These are phyloP conservation scores for Aspergillus bertholletiae DNA, from an alignment of 495 filamentous ascomycete species.

Conservation along the genomic window DNA sequence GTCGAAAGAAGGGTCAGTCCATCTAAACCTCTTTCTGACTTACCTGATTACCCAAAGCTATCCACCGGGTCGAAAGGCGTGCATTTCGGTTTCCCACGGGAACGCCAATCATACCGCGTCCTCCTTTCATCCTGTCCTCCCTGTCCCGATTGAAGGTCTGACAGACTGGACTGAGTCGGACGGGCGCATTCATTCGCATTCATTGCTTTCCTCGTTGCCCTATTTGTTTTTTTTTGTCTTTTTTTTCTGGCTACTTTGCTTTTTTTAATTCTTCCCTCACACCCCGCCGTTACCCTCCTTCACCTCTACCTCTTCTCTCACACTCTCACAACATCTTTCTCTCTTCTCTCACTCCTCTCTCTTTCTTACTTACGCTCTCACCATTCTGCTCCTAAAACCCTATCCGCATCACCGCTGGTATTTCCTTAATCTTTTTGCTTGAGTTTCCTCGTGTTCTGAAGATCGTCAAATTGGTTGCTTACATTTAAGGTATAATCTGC, in stretches of 20 bases:
- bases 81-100: slow-evolving; percentile 17
- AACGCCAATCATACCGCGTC: slow-evolving; percentile 19
- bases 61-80: background rate
- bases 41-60: background rate
- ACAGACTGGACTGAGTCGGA: background rate
- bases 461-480: slow-evolving; percentile 16
- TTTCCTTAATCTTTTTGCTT: slow-evolving; percentile 17
- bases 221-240: slow-evolving; percentile 7
- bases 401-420: slow-evolving; percentile 5
- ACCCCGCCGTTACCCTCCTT: slow-evolving; percentile 21
- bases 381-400: no score
- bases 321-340: slow-evolving; percentile 3
- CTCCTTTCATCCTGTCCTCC: background rate
- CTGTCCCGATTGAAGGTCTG: background rate
- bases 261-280: slow-evolving; percentile 14
- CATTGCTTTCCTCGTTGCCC: background rate
- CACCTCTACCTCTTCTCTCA: slow-evolving; percentile 14
- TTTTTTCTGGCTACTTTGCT: slow-evolving; percentile 7
- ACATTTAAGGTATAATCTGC: slow-evolving; percentile 14
- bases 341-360: slow-evolving; percentile 3
- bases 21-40: background rate
- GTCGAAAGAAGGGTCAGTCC: background rate
- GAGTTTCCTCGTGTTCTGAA: slow-evolving; percentile 9
- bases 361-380: slow-evolving; percentile 8
- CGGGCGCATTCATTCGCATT: slow-evolving; percentile 1